Base-by-base conservation (phyloP, 176 grass and related monocot genomes). In the Oryza officinalis region DNA sequence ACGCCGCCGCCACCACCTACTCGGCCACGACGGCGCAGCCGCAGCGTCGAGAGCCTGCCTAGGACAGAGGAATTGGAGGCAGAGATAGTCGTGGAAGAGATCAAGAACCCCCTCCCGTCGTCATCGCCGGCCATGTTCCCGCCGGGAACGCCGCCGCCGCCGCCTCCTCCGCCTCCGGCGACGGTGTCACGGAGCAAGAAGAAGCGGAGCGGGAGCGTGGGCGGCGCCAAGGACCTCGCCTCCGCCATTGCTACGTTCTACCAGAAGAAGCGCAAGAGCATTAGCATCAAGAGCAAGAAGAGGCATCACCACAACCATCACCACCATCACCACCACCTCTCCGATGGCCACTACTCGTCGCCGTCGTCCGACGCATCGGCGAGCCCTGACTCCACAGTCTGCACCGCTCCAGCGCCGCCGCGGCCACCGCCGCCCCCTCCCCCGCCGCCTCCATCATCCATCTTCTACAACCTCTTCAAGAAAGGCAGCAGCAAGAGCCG, bases 141-240 rank as follows among this genome's bases (percentile, higher is more conserved):
- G 7, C 86, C 89, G 0, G 63, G 38, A 10, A 87, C 93, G 17
- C 92, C 90, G 1, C 90, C 95, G 1, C 90, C 90, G 0, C 81
- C 88, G 0, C 92, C 89, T 0, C 88, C 90, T 2, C 79, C 64
- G 73, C 80, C 66, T 8, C 65, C 68, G n/a, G 70, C 3, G 6
- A 25, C 52, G 66, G 88, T 45, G 71, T 82, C 83, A 17, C 84
- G 86, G 72, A 94, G 86, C 76, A 83, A 89, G 77, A 94, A 94
- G 87, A 99, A 92, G 83, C 86, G 85, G 13, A 92, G 83, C 45
- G 93, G 91, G 26, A 99, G 96, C 67, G 87, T 87, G 4, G 87
- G 91, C n/a, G 87, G 96, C 12, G 85, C 96, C 13, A 99, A 96
- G 80, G 96, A 99, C 66, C 75, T 99, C 32, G 96, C 93, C 20